A percentile compares a stretch with the other conserved stretches of the same genome.
phyloP scores from a whole-genome alignment of 2,329 filamentous ascomycete species.

The Fusarium sarcochroum region DNA sequence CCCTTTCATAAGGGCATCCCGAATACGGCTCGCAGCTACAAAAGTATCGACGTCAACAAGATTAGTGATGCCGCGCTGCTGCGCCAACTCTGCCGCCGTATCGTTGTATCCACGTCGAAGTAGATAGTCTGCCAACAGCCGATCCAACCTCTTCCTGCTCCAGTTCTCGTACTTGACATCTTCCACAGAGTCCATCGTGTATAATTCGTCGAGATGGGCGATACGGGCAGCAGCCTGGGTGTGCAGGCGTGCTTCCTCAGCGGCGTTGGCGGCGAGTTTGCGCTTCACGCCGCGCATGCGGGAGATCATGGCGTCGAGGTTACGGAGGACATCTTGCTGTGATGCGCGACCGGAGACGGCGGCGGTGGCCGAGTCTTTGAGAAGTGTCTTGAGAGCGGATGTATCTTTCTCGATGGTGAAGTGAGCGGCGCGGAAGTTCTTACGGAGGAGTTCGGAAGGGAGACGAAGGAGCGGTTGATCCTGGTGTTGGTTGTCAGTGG shows the following conservation, averaged over 20 bases:
- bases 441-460: slow-evolving; percentile 91
- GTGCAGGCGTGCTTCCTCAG: slow-evolving; percentile 85
- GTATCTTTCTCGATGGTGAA: slow-evolving; percentile 81
- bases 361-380: slow-evolving; percentile 75
- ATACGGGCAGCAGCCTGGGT: slow-evolving; percentile 82
- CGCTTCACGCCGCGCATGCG: slow-evolving; percentile 90
- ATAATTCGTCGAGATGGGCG: slow-evolving; percentile 84
- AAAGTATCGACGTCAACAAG: slow-evolving; percentile 93
- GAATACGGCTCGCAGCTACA: slow-evolving; percentile 82
- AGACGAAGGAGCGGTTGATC: slow-evolving; percentile 95
- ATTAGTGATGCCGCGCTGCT: slow-evolving; percentile 81
- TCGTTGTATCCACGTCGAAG: slow-evolving; percentile 85
- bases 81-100: slow-evolving; percentile 81
- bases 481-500: slow-evolving; percentile 60
- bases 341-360: slow-evolving; percentile 74
- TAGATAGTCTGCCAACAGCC: slow-evolving; percentile 93
- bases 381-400: slow-evolving; percentile 70
- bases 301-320: slow-evolving; percentile 86
- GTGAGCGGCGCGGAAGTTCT: slow-evolving; percentile 92
- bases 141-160: slow-evolving; percentile 84
- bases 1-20: slow-evolving; percentile 77
- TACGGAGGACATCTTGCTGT: slow-evolving; percentile 80
- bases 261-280: slow-evolving; percentile 82
- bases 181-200: slow-evolving; percentile 82
- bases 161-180: slow-evolving; percentile 96